Evolutionary conservation across 78 protist species (phyloP), one percentile per base, ranked within the genome.

Genomic region (Bigelowiella natans): DNA sequence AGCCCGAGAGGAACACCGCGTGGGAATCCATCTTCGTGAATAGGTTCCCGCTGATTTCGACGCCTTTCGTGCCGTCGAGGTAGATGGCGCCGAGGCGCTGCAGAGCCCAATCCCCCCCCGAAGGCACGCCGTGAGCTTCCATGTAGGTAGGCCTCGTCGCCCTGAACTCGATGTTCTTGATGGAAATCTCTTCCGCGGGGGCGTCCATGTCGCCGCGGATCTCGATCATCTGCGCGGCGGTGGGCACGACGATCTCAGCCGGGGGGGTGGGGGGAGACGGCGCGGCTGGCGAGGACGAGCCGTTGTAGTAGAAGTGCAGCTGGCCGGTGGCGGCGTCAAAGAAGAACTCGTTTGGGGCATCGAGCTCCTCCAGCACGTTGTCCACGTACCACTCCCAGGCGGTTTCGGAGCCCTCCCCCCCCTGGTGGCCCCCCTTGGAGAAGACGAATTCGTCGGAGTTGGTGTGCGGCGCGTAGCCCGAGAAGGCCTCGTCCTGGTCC

Each of bases 61-160:
- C 82, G 29, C 29, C 29, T 29, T 29, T n/a, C 29, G 82, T 63
- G 36, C 82, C 82, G 82, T 63, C 82, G 36, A 63, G 29, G 29
- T 1, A 92, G 89, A 92, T 1, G 1, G 90, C 93, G 37, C 38
- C 94, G 0, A 39, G 0, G 40, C 94, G 88, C 40, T 90, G 39
- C n/a, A 92, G 83, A 0, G 92, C 83, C 94, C 94, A 92, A 39
- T 92, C 94, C 31, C 94, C 94, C 11, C 92, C 94, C 0, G 91
- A 85, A 2, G 92, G 94, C 82, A 92, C 83, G 7, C 88, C 94
- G 40, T 90, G 94, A 0, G 91, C 86, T 0, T 89, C 92, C 92
- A 92, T 1, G 90, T 31, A 90, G 30, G 94, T 84, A 39, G 28
- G 36, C 31, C 40, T 18, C 3, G 92, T 2, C 30, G 82, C 94